Conservation (phyloP, 352 stramenopile species). For the Phytophthora uliginosa region DNA sequence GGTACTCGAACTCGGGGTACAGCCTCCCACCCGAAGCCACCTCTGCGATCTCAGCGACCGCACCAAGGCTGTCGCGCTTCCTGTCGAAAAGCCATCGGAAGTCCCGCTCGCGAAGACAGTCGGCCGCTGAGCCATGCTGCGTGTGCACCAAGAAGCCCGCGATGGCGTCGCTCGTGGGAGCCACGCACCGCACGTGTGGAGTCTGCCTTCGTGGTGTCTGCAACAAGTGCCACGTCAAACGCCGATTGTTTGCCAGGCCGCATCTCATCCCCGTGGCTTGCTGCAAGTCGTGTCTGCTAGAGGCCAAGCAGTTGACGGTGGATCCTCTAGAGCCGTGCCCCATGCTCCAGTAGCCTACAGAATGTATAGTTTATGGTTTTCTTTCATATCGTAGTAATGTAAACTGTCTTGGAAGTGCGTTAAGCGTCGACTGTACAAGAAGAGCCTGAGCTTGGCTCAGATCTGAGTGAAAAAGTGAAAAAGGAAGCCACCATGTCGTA, state of each 20-base stretch:
- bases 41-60: constrained; percentile 13
- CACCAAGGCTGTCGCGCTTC: constrained; percentile 15
- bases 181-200: constrained; percentile 42
- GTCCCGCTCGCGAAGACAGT: constrained; percentile 22
- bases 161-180: constrained; percentile 30
- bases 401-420: neutral
- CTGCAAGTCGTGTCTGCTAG: constrained; percentile 63
- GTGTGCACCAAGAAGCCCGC: constrained; percentile 38
- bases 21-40: constrained; percentile 22
- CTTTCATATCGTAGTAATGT: neutral
- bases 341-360: constrained; percentile 15
- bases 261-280: constrained; percentile 50
- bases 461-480: no score
- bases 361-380: neutral
- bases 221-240: constrained; percentile 64
- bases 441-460: no score
- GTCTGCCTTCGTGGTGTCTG: constrained; percentile 54
- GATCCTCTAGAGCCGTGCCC: constrained; percentile 60
- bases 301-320: constrained; percentile 45
- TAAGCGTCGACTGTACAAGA: no score
- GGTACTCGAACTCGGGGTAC: constrained; percentile 25
- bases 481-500: no score
- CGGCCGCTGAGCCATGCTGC: constrained; percentile 35
- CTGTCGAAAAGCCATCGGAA: constrained; percentile 29
- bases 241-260: constrained; percentile 44